Conservation (phyloP, 352 stramenopile species). For the Phytopythium delawarense region DNA sequence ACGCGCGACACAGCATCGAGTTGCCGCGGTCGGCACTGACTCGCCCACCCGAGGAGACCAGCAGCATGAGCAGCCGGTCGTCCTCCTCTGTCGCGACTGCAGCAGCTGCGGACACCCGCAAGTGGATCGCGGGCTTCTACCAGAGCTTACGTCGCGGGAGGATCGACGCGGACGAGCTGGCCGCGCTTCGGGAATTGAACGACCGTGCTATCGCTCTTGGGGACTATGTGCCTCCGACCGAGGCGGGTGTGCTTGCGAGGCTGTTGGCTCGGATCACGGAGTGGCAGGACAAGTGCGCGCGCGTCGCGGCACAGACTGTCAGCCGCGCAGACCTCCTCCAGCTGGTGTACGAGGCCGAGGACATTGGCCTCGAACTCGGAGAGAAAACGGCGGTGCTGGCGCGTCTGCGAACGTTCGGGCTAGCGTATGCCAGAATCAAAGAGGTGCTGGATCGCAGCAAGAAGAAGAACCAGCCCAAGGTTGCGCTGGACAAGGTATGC, state of each 20-base stretch:
- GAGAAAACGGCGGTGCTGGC: constrained; percentile 33
- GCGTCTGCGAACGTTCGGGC: constrained; percentile 49
- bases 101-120: constrained; percentile 37
- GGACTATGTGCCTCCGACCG: constrained; percentile 32
- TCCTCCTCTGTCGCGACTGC: constrained; percentile 11
- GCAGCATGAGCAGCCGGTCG: not conserved
- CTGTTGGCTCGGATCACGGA: constrained; percentile 45
- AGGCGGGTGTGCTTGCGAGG: constrained; percentile 51
- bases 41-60: not conserved
- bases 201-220: constrained; percentile 20
- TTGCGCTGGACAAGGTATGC: constrained; percentile 45
- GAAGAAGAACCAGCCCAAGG: constrained; percentile 65
- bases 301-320: constrained; percentile 23
- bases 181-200: constrained; percentile 35
- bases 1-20: constrained; percentile 79
- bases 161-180: constrained; percentile 38
- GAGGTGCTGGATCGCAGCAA: constrained; percentile 58
- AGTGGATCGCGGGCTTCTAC: constrained; percentile 70
- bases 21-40: constrained; percentile 28
- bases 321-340: constrained; percentile 43
- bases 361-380: constrained; percentile 42
- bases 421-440: constrained; percentile 57
- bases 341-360: constrained; percentile 53
- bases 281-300: constrained; percentile 44
- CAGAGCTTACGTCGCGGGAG: constrained; percentile 35